Evolutionary conservation across 441 rosid genomes (phyloP).

Genomic region (Mallotus japonicus): DNA sequence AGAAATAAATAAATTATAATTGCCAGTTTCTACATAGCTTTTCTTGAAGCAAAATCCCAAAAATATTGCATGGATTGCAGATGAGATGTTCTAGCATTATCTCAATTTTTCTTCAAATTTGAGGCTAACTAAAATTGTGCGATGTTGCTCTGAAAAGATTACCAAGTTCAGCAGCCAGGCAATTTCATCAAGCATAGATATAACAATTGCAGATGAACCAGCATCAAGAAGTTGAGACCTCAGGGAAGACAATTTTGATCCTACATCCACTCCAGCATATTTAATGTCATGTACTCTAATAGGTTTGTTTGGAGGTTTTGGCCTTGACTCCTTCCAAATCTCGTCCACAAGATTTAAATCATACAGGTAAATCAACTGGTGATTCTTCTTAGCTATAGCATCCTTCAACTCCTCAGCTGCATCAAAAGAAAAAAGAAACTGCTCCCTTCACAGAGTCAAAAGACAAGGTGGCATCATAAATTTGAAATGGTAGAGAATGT

Average conservation of each 20-base stretch:
- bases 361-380: conserved; percentile 75
- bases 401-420: conserved; percentile 94
- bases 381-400: conserved; percentile 70
- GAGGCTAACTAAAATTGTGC: not conserved
- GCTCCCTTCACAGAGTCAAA: conserved; percentile 78
- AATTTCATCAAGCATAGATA: conserved; percentile 96
- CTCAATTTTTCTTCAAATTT: not conserved
- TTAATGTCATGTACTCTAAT: conserved; percentile 83
- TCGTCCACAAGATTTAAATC: conserved; percentile 77
- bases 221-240: conserved; percentile 66
- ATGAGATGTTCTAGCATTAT: not conserved
- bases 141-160: conserved; percentile 26
- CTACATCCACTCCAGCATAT: conserved; percentile 81
- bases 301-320: conserved; percentile 72
- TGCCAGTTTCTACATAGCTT: not conserved
- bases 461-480: conserved; percentile 44
- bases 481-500: conserved; percentile 18
- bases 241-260: conserved; percentile 63
- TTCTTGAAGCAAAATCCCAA: not conserved
- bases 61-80: not conserved
- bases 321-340: conserved; percentile 88
- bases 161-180: conserved; percentile 98
- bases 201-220: conserved; percentile 75
- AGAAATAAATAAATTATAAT: conserved; percentile 3
- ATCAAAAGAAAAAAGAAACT: conserved; percentile 96